These are phyloP conservation scores for Strigomonas culicis DNA, from an alignment of 208 protist species.

Conservation along the genomic window DNA sequence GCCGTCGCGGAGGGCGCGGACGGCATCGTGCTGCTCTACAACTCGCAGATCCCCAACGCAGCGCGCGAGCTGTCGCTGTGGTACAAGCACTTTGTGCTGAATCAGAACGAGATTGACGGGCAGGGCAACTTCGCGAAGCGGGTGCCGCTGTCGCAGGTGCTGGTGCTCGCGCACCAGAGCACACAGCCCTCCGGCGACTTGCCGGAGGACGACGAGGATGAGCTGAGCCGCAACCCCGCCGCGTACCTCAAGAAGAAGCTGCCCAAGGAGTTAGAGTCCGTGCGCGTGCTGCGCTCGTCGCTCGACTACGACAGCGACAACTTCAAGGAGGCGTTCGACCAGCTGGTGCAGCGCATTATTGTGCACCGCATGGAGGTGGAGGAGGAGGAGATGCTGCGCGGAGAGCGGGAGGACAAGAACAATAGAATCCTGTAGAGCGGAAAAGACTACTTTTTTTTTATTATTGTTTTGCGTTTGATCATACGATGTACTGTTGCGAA, in stretches of 20 bases:
- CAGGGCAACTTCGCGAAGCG: conserved; percentile 58
- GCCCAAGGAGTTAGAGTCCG: conserved; percentile 73
- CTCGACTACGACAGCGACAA: conserved; percentile 88
- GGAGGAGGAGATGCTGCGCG: conserved; percentile 66
- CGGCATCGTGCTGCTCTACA: conserved; percentile 89
- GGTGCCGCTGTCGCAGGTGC: conserved; percentile 48
- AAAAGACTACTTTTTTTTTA: neutral
- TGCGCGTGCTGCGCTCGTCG: conserved; percentile 76
- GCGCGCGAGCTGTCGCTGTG: conserved; percentile 87
- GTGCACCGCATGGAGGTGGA: conserved; percentile 55
- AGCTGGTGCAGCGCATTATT: conserved; percentile 70
- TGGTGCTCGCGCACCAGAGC: conserved; percentile 83
- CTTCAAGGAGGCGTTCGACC: conserved; percentile 90
- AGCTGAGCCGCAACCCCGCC: conserved; percentile 14
- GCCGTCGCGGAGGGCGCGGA: conserved; percentile 67
- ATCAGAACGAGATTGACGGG: conserved; percentile 65
- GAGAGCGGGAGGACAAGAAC: conserved; percentile 27
- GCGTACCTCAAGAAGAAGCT: conserved; percentile 36
- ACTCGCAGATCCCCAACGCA: conserved; percentile 61
- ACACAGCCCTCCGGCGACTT: conserved; percentile 24
- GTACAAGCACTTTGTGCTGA: conserved; percentile 87
- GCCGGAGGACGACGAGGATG: conserved; percentile 16
- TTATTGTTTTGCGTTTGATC: neutral
- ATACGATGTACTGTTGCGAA: neutral
- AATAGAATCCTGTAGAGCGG: neutral